Evolutionary conservation across 208 protist genomes (phyloP).

Genomic region (Leishmania tarentolae): DNA sequence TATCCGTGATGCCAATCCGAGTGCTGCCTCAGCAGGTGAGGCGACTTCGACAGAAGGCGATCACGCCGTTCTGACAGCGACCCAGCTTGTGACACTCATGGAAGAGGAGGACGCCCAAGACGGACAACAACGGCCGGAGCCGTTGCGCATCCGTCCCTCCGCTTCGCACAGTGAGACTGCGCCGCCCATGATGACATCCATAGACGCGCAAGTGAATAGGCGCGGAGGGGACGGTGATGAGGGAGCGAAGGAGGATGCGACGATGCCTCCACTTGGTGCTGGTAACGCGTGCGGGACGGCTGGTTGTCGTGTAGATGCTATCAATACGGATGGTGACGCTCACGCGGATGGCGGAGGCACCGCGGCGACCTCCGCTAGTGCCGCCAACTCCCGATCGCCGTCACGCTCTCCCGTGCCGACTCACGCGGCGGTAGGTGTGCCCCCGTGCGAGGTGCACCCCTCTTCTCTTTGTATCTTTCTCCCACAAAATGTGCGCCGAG

Average conservation of each 20-base stretch:
- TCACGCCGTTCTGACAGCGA: conserved; percentile 16
- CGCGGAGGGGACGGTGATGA: not conserved
- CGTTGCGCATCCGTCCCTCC: not conserved
- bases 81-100: conserved; percentile 31
- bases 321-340: not conserved
- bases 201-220: not conserved
- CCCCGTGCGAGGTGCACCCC: conserved; percentile 14
- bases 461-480: conserved; percentile 24
- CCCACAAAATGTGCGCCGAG: conserved; percentile 12
- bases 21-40: not conserved
- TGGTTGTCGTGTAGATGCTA: not conserved
- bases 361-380: not conserved
- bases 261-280: not conserved
- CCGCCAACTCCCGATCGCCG: not conserved
- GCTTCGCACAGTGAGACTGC: not conserved
- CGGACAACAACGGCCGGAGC: conserved; percentile 13
- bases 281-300: not conserved
- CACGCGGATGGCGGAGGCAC: not conserved
- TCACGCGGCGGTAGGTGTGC: not conserved
- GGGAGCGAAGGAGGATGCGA: not conserved
- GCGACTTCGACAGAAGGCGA: not conserved
- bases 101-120: conserved; percentile 32
- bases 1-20: not conserved
- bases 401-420: not conserved
- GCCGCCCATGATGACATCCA: not conserved